phyloP scores from a whole-genome alignment of 176 grass and related monocot genomes.

The Typha latifolia region DNA sequence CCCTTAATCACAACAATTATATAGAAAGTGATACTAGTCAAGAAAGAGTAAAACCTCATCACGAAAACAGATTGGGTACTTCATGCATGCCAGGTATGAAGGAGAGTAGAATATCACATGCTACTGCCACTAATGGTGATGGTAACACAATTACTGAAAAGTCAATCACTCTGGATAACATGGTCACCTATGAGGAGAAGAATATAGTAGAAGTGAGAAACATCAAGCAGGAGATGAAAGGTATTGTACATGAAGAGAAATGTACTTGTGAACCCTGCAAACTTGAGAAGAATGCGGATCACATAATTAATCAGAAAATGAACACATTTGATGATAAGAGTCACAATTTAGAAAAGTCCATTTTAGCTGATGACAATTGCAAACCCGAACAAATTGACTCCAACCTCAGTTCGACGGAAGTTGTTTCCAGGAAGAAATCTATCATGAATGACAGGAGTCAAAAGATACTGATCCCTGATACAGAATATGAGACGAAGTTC shows the following conservation, averaged over 20 bases:
- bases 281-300: too few relatives aligned
- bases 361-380: constrained; percentile 17
- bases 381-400: constrained; percentile 23
- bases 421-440: too few relatives aligned
- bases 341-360: constrained; percentile 19
- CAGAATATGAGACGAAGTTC: constrained; percentile 37
- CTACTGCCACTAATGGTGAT: constrained; percentile 20
- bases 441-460: constrained; percentile 21
- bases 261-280: constrained; percentile 13
- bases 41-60: constrained; percentile 3
- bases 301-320: constrained; percentile 13
- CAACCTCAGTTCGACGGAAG: constrained; percentile 18
- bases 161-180: constrained; percentile 5
- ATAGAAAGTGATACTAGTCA: constrained; percentile 14
- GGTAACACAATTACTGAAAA: constrained; percentile 54
- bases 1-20: not conserved
- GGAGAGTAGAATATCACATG: constrained; percentile 10
- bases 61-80: not conserved
- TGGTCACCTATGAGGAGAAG: constrained; percentile 22
- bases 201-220: constrained; percentile 70
- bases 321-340: constrained; percentile 15
- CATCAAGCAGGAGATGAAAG: constrained; percentile 47
- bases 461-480: constrained; percentile 36
- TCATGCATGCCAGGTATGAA: too few relatives aligned
- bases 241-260: constrained; percentile 53